Base-by-base conservation (phyloP, 2,329 filamentous ascomycete genomes). In the Cercospora nicotianae region DNA sequence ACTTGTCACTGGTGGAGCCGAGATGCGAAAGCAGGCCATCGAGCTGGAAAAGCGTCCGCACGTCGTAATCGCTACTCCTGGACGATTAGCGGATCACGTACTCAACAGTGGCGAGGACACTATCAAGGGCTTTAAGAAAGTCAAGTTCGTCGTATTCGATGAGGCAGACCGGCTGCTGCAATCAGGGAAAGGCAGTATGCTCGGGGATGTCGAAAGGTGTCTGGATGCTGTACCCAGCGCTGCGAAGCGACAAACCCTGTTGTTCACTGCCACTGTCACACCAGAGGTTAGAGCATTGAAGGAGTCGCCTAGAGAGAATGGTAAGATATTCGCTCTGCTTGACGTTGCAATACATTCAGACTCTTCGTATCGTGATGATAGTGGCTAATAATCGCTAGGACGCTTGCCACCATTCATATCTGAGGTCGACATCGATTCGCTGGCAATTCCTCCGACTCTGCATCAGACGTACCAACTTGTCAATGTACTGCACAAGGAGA, bases 241-340 rank as follows among this genome's bases (percentile, higher is more conserved):
- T 4, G 53, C 86, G 1, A 85, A 92, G 76, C 87, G 95, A n/a
- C 94, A 99, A 79, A 99, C 94, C 0, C 87, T 96, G 16, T 87
- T 99, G 2, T 99, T 99, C 82, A 99, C 95, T 8, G 95, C 95
- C 16, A 99, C 95, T 1, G 89, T 99, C 53, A 98, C 95, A 0
- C 89, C 92, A 2, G 94, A 98, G 82, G 93, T 99, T 3, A 88
- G 92, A 60, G 92, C 92, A 2, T 82, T 98, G 67, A 95, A 96
- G 79, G 87, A 91, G 67, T 60, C 64, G 12, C 62, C 69, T 0
- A 26, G 67, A 62, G 67, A 69, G 28, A 64, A 64, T 64, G 64
- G 60, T 53, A 55, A 60, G 53, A n/a, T 55, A 3, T 55, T 20
- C 36, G 8, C 20, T n/a, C 16, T 3, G 6, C 13, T 20, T 26